Evolutionary conservation across 2,329 filamentous ascomycete genomes (phyloP), one percentile per base, ranked within the genome.

Genomic region (Neopestalotiopsis clavispora): DNA sequence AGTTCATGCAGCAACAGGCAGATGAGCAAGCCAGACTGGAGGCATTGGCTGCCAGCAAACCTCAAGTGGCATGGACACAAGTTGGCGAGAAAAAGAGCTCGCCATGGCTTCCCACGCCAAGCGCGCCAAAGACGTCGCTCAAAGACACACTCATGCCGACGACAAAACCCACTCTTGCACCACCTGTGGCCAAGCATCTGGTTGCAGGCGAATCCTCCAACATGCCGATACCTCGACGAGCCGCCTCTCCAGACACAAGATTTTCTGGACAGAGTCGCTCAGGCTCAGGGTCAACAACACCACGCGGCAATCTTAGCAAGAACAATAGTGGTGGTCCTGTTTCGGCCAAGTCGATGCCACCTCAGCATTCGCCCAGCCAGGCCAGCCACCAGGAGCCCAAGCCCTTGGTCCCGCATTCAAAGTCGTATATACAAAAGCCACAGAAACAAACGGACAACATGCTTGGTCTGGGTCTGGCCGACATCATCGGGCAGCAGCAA

Each of bases 401-500:
- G 57, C 83, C 84, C 0, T 75, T 89, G 9, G 78, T 86, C 2
- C 89, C 89, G 14, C 88, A 91, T 75, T 90, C 89, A 3, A 90
- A 86, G 74, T 89, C 82, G 40, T 92, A 86, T 81, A 87, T 87
- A 42, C 82, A 83, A 56, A 83, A 85, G 4, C 84, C 88, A 17
- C 85, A 87, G 23, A 90, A 89, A 67, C 83, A 69, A 45, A n/a
- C 87, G 0, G 92, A 93, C 67, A 86, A 88, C 1, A 85, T 86
- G 2, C 80, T 91, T 3, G 92, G 93, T 3, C 82, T 94, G 13
- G 94, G 92, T 42, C 91, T 99, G 82, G 89, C 91, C 17, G 94
- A 97, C 73, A 99, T 99, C 68, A 92, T 98, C 14, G 90, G 91
- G 7, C 90, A 97, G 76, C 94, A 99, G 80, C 90, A 92, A 78